Conservation (phyloP, 352 stramenopile species). For the Phytophthora litchii region DNA sequence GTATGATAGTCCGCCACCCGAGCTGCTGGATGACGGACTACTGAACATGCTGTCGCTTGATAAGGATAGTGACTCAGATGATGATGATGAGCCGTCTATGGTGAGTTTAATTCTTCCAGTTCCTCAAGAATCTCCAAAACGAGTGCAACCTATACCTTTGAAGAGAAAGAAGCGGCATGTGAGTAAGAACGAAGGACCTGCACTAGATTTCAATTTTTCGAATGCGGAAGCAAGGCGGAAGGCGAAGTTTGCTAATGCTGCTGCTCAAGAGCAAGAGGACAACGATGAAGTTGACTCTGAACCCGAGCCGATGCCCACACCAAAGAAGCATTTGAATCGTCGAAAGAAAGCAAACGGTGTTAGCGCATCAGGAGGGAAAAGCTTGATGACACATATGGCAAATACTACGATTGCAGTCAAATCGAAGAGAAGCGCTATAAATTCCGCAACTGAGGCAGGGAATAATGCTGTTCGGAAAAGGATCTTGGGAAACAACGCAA, state of each 20-base stretch:
- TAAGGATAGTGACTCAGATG: constrained; percentile 64
- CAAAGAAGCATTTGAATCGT: constrained; percentile 47
- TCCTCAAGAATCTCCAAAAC: constrained; percentile 32
- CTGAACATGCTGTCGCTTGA: constrained; percentile 62
- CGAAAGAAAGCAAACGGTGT: constrained; percentile 30
- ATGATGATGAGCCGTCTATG: constrained; percentile 48
- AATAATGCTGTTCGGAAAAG: constrained; percentile 11
- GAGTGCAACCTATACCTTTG: constrained; percentile 16
- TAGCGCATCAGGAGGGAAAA: constrained; percentile 6
- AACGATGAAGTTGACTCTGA: constrained; percentile 30
- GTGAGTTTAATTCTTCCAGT: constrained; percentile 62
- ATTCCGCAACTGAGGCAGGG: background rate
- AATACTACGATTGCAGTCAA: constrained; percentile 21
- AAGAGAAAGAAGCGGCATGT: constrained; percentile 38
- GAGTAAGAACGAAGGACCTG: constrained; percentile 24
- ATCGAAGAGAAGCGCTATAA: constrained; percentile 10
- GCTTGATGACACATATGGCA: constrained; percentile 24
- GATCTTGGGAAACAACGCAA: constrained; percentile 1
- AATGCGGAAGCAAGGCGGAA: constrained; percentile 46
- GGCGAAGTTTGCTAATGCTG: constrained; percentile 30
- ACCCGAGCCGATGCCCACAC: constrained; percentile 24
- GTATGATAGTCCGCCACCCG: constrained; percentile 27
- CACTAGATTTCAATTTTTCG: constrained; percentile 61
- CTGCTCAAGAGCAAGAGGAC: constrained; percentile 25
- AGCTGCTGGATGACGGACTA: constrained; percentile 51